Evolutionary conservation across 2,329 filamentous ascomycete genomes (phyloP).

Genomic region (Cordyceps pruinosa): DNA sequence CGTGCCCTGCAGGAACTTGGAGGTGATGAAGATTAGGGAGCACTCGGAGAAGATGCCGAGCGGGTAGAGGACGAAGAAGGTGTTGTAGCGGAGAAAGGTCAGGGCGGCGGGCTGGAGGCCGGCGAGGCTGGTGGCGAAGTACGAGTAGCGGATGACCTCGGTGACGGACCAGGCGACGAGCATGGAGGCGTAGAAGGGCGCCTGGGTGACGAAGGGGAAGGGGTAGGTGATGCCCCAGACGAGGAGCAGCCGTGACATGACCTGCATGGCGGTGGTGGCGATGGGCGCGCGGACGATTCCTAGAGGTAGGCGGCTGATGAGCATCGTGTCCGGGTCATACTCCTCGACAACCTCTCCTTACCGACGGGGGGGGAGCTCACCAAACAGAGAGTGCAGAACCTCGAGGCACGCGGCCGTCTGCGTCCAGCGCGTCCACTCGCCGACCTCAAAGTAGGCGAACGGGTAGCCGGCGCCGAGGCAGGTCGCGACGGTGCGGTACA

Average conservation of each 20-base stretch:
- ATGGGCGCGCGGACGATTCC: slow-evolving; percentile 81
- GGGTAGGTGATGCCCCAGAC: slow-evolving; percentile 76
- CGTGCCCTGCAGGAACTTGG: slow-evolving; percentile 46
- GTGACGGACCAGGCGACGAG: slow-evolving; percentile 82
- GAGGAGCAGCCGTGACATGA: slow-evolving; percentile 77
- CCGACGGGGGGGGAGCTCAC: slow-evolving; percentile 42
- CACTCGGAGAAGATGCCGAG: slow-evolving; percentile 86
- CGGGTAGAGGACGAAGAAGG: slow-evolving; percentile 89
- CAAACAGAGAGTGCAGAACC: slow-evolving; percentile 70
- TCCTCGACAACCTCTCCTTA: no score
- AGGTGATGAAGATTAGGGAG: slow-evolving; percentile 66
- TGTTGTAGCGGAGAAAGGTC: slow-evolving; percentile 83
- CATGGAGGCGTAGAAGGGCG: slow-evolving; percentile 66
- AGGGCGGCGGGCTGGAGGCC: slow-evolving; percentile 57
- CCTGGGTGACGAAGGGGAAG: slow-evolving; percentile 60
- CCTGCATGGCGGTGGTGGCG: slow-evolving; percentile 83
- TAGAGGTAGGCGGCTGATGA: not conserved
- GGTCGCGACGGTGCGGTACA: slow-evolving; percentile 56
- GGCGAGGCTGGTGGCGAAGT: slow-evolving; percentile 71
- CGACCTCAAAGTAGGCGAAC: slow-evolving; percentile 54
- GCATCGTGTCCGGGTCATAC: no score
- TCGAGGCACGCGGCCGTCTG: slow-evolving; percentile 82
- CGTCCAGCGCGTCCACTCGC: slow-evolving; percentile 66
- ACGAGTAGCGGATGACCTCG: slow-evolving; percentile 88
- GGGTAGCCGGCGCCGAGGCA: slow-evolving; percentile 48